Evolutionary conservation across 2,329 filamentous ascomycete genomes (phyloP), one percentile per base, ranked within the genome.

Genomic region (Penicillium concentricum): DNA sequence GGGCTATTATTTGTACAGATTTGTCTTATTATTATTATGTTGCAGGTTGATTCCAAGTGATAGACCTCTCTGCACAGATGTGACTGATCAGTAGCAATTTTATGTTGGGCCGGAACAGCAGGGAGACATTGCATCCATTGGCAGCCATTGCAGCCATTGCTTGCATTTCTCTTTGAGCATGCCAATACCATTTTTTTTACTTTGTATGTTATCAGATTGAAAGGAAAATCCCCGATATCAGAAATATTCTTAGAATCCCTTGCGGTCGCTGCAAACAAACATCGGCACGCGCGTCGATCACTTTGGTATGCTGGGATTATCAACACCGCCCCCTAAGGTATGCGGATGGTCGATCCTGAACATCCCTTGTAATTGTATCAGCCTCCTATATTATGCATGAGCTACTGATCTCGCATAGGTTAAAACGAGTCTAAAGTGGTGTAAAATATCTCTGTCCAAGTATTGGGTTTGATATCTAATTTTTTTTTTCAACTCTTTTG

Each of bases 281-380:
- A 58, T 51, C 55, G 59, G 59, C 54, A 61, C 55, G 56, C 54
- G 52, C 53, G 61, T 64, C 62, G 62, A 65, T 65, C 57, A 51
- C 52, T 56, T 32, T 58, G 60, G 58, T 50, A 64, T 62, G 51
- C 42, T 51, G 47, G 58, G 62, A 66, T 47, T 61, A 61, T 39
- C 45, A 63, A 68, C 58, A 59, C 41, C 58, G 60, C 60, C 70
- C 61, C 61, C 55, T 43, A 37, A 55, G 52, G 41, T 16, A 46
- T 53, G 50, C n/a, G 42, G 18, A 26, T 1, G 18, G 54, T 51
- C 34, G 48, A 52, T 56, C 54, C 20, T 43, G 28, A 46, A 30
- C 13, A 56, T 52, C 48, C 42, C 54, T 56, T 56, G 48, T 34
- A 49, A 49, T 24, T n/a, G 6, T 13, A 18, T 34, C 43, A 32